Conservation (phyloP, 306 rosid genomes). For the Cucumis hystrix region DNA sequence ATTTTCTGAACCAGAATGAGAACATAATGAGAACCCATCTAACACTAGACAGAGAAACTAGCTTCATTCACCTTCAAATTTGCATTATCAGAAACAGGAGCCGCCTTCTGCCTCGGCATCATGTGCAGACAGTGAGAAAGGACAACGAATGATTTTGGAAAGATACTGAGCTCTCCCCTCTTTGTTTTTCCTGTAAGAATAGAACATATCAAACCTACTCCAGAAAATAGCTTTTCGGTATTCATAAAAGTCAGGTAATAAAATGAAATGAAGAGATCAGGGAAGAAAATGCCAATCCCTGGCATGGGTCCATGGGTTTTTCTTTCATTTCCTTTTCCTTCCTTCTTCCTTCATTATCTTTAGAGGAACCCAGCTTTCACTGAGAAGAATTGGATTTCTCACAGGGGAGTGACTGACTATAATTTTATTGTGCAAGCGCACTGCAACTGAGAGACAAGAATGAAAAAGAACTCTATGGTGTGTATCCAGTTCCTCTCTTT, state of each 20-base stretch:
- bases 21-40: constrained; percentile 7
- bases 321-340: too few species aligned
- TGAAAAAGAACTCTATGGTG: background rate
- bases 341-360: too few species aligned
- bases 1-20: constrained; percentile 26
- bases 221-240: background rate
- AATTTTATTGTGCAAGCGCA: background rate
- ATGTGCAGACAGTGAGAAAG: constrained; percentile 77
- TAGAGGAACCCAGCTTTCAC: too few species aligned
- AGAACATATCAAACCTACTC: background rate
- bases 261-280: background rate
- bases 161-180: constrained; percentile 81
- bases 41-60: background rate
- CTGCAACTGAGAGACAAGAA: background rate
- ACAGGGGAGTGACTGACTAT: background rate
- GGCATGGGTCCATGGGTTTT: background rate
- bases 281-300: background rate
- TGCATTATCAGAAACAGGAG: constrained; percentile 38
- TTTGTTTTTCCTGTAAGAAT: constrained; percentile 58
- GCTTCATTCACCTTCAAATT: constrained; percentile 35
- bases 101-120: constrained; percentile 76
- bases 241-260: background rate
- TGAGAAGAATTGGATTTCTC: too few species aligned
- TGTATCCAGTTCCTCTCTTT: background rate
- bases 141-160: constrained; percentile 46